Percentiles rank a stretch among this genome's conserved stretches.
phyloP scores from a whole-genome alignment of 352 stramenopile species.

The Thraustotheca clavata region DNA sequence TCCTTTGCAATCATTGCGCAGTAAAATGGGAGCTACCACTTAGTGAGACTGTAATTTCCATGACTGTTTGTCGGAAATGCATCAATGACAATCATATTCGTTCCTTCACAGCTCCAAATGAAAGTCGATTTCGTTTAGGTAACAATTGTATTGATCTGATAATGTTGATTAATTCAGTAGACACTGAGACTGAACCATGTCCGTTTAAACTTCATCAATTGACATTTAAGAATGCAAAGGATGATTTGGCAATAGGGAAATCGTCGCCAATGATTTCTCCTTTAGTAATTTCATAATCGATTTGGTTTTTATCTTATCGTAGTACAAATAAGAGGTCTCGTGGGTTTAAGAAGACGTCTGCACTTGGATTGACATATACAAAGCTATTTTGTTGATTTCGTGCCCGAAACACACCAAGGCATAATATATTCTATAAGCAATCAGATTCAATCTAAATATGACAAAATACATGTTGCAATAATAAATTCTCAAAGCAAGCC shows the following conservation, averaged over 20 bases:
- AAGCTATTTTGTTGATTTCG: conserved; percentile 33
- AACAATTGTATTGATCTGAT: no score
- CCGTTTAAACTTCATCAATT: background rate
- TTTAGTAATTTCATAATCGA: no score
- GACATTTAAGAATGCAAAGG: background rate
- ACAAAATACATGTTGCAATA: background rate
- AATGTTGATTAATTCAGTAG: background rate
- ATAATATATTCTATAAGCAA: conserved; percentile 38
- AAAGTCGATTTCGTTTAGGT: background rate
- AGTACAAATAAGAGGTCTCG: conserved; percentile 66
- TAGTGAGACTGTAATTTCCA: background rate
- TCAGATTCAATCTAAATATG: conserved; percentile 4
- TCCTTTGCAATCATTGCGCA: background rate
- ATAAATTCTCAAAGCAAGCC: conserved; percentile 1
- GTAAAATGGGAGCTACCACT: background rate
- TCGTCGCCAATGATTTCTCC: no score
- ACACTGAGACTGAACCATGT: background rate
- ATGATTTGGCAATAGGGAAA: background rate
- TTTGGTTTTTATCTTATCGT: conserved; percentile 13
- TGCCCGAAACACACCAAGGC: conserved; percentile 45
- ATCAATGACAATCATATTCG: background rate
- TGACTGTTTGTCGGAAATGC: background rate
- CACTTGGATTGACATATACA: conserved; percentile 56
- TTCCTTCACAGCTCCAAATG: background rate
- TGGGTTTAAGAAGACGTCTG: conserved; percentile 45